Percentiles rank a stretch among this genome's conserved stretches.
Evolutionary conservation across 2,329 filamentous ascomycete species (phyloP).

Genomic region (Pseudogymnoascus destructans): DNA sequence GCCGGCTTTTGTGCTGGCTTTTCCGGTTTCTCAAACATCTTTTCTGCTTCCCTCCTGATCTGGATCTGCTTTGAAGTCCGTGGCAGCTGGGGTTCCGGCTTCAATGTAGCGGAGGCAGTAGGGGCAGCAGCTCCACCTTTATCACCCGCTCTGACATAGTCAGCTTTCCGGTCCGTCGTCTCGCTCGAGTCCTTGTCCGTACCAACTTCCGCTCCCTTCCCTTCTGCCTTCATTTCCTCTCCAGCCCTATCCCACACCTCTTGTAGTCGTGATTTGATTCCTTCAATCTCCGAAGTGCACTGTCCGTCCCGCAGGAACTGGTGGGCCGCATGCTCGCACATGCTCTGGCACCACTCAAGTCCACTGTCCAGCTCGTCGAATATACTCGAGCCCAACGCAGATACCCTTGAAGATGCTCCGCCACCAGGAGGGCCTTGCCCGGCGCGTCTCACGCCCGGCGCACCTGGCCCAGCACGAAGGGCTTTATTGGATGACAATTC

Average conservation of each 20-base stretch:
- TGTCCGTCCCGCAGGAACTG: conserved; percentile 81
- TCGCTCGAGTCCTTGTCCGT: neutral
- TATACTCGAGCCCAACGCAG: conserved; percentile 29
- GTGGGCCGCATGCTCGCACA: conserved; percentile 78
- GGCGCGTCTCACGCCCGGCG: neutral
- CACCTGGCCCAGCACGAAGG: neutral
- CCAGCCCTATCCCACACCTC: conserved; percentile 39
- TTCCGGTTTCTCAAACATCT: conserved; percentile 6
- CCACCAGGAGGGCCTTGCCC: neutral
- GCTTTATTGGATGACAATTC: conserved; percentile 10
- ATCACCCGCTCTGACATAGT: conserved; percentile 5
- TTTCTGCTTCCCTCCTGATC: conserved; percentile 6
- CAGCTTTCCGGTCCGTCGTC: neutral
- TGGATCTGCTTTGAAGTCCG: conserved; percentile 1
- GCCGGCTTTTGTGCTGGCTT: conserved; percentile 1
- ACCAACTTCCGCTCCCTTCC: neutral
- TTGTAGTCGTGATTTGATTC: conserved; percentile 51
- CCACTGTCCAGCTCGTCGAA: conserved; percentile 67
- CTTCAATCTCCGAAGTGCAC: conserved; percentile 62
- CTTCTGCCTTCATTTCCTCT: neutral
- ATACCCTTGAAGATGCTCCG: neutral
- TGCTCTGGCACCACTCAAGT: conserved; percentile 64
- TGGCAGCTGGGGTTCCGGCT: neutral
- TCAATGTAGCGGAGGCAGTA: neutral
- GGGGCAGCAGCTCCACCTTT: neutral